phyloP scores from a whole-genome alignment of 768 basidiomycete genomes.

The Pleurotus giganteus region DNA sequence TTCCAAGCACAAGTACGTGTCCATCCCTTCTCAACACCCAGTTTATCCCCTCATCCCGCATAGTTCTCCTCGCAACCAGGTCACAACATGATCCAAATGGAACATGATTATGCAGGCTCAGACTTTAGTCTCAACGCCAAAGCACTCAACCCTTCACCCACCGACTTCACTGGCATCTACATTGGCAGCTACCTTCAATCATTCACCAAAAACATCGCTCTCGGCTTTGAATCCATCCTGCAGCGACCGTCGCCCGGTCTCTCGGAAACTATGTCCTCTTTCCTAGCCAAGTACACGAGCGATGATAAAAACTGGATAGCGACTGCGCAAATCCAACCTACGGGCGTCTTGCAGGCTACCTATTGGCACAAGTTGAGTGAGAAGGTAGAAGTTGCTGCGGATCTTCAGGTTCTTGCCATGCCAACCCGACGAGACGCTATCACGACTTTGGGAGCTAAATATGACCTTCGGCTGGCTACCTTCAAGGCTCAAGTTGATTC shows the following conservation, averaged over 20 bases:
- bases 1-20: constrained; percentile 77
- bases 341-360: constrained; percentile 83
- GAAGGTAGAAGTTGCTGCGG: constrained; percentile 96
- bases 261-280: constrained; percentile 70
- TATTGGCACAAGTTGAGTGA: constrained; percentile 97
- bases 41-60: constrained; percentile 8
- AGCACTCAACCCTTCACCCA: constrained; percentile 86
- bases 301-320: constrained; percentile 83
- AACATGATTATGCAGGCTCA: constrained; percentile 89
- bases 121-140: constrained; percentile 88
- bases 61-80: constrained; percentile 76
- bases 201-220: constrained; percentile 81
- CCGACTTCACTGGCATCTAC: constrained; percentile 88
- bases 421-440: constrained; percentile 85
- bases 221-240: constrained; percentile 83
- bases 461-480: constrained; percentile 89
- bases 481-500: constrained; percentile 96
- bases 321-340: constrained; percentile 84
- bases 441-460: constrained; percentile 94
- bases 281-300: constrained; percentile 77
- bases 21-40: background rate
- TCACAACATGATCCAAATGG: constrained; percentile 90
- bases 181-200: constrained; percentile 92
- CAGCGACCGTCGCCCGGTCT: constrained; percentile 76
- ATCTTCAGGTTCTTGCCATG: constrained; percentile 79